These are phyloP conservation scores for Cryptococcus deneoformans DNA, from an alignment of 1,284 basidiomycete genomes.

Conservation along the genomic window DNA sequence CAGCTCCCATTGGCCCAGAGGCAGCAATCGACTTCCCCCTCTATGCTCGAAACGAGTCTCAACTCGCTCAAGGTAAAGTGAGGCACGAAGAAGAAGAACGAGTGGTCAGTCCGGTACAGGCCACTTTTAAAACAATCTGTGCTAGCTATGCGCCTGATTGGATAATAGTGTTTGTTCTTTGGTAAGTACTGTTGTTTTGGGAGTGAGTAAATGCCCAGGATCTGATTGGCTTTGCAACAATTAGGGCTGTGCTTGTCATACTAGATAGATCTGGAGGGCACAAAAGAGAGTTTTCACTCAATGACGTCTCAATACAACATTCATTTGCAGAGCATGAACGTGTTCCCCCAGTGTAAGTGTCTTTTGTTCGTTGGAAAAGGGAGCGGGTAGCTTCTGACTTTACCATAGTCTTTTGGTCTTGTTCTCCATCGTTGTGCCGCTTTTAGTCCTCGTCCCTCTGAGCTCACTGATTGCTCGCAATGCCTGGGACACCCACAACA, in stretches of 20 bases:
- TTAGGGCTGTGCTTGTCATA: constrained; percentile 64
- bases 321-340: constrained; percentile 80
- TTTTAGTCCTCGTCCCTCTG: constrained; percentile 64
- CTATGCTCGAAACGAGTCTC: constrained; percentile 9
- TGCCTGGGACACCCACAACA: constrained; percentile 85
- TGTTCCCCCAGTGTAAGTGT: constrained; percentile 62
- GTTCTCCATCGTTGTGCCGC: constrained; percentile 66
- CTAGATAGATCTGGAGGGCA: constrained; percentile 74
- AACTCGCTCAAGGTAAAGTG: not conserved
- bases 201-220: not conserved
- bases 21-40: constrained; percentile 11
- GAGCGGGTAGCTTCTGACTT: constrained; percentile 10
- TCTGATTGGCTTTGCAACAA: not conserved
- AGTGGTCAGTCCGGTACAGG: constrained; percentile 10
- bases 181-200: constrained; percentile 54
- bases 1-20: constrained; percentile 14
- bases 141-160: constrained; percentile 51
- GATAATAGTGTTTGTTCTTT: constrained; percentile 65
- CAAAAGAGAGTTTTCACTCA: constrained; percentile 75
- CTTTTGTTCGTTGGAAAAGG: not conserved
- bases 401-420: constrained; percentile 58
- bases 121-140: constrained; percentile 22
- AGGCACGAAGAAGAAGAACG: constrained; percentile 17
- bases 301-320: constrained; percentile 65
- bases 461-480: constrained; percentile 69